Percentiles rank a stretch among this genome's conserved stretches.
Conservation (phyloP, 208 protist genomes). For the Crithidia bombi region DNA sequence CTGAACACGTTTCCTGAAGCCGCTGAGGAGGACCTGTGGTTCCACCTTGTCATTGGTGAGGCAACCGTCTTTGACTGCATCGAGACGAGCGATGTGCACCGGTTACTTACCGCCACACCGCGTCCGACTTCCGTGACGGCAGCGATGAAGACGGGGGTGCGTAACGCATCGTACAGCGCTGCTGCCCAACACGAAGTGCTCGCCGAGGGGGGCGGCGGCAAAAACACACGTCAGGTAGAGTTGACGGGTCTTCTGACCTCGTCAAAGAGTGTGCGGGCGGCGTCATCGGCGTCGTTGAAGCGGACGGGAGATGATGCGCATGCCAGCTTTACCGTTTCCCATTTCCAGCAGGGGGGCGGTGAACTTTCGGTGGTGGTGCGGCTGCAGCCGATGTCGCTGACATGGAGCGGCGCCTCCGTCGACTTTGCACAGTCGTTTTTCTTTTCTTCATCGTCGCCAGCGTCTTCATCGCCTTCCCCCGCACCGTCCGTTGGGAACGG, state of each 20-base stretch:
- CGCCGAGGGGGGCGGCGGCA: background rate
- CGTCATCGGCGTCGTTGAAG: background rate
- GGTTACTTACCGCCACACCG: slow-evolving; percentile 51
- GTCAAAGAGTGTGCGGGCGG: slow-evolving; percentile 30
- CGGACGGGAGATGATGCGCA: slow-evolving; percentile 21
- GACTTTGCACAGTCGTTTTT: slow-evolving; percentile 38
- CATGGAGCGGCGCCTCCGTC: slow-evolving; percentile 39
- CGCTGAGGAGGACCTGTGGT: slow-evolving; percentile 46
- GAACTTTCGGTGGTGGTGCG: slow-evolving; percentile 42
- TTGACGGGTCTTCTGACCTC: slow-evolving; percentile 37
- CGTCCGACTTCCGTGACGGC: slow-evolving; percentile 6
- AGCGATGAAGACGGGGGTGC: background rate
- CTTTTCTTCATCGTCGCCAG: background rate
- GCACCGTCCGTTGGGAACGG: background rate
- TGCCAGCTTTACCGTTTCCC: slow-evolving; percentile 18
- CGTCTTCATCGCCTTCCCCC: background rate
- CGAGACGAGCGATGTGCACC: slow-evolving; percentile 52
- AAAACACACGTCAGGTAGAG: slow-evolving; percentile 23
- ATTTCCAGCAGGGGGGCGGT: slow-evolving; percentile 36
- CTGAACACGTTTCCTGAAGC: slow-evolving; percentile 50
- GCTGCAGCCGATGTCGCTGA: slow-evolving; percentile 60
- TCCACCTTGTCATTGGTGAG: slow-evolving; percentile 49
- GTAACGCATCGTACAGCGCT: background rate
- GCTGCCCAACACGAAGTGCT: background rate
- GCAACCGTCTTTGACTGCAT: slow-evolving; percentile 66